Base-by-base conservation (phyloP, 306 rosid species). In the Cicer yamashitae region DNA sequence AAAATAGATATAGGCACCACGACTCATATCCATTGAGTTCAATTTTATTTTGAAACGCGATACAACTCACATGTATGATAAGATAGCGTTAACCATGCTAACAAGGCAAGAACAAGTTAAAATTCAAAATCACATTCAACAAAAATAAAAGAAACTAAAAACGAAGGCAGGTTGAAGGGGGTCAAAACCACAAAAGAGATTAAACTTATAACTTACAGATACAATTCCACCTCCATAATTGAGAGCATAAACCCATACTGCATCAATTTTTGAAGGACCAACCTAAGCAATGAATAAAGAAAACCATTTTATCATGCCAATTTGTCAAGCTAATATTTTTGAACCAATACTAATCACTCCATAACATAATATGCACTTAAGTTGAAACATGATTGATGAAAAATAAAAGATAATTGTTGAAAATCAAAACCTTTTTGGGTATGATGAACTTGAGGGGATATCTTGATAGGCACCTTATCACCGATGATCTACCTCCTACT, bases 141-240 rank as follows among this genome's bases (percentile, higher is more conserved):
- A 37, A 64, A 11, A n/a, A 34, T 30, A 30, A 30, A 30, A 30
- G 34, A 30, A 30, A 30, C 34, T 30, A 37, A 7, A 43, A 9
- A 74, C 39, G 6, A 65, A 67, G 45, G 9, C 39, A 62, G 25
- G 9, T 22, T n/a, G 51, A 46, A 57, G 9, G n/a, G 12, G 3
- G 25, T 30, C 34, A 17, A 52, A 52, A 40, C 46, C 52, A 75
- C 2, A 70, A 40, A 69, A 78, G 37, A 18, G 37, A 54, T 56
- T 48, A 25, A 63, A 34, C 34, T 30, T 30, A 30, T 30, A 3
- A 30, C 91, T 77, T 87, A 94, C 98, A 65, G 97, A 90, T 81
- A 91, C 94, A 75, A 94, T 82, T 72, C 98, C 98, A 20, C 98
- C 98, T 41, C 98, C 98, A 86, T 87, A 91, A 77, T 85, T 88